Evolutionary conservation across 2,329 filamentous ascomycete genomes (phyloP).

Genomic region (Diaporthe ampelina): DNA sequence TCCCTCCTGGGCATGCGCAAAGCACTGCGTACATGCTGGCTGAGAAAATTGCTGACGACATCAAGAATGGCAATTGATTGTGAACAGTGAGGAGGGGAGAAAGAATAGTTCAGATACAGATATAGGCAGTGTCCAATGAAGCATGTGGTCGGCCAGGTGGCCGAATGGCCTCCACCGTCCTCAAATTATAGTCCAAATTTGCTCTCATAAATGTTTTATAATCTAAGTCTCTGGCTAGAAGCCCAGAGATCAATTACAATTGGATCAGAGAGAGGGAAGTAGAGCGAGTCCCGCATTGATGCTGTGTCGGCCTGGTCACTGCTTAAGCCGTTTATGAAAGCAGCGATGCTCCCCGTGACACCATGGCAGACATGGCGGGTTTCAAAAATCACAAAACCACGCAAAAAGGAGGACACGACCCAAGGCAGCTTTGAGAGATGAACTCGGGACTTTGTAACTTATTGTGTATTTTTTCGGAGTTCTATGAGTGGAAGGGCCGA

Average conservation of each 20-base stretch:
- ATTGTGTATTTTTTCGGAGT: too few relatives aligned
- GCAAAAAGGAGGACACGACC: too few relatives aligned
- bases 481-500: background rate
- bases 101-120: background rate
- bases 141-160: background rate
- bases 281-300: background rate
- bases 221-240: background rate
- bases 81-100: background rate
- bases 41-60: slow-evolving; percentile 55
- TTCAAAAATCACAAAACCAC: background rate
- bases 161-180: background rate
- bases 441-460: background rate
- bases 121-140: background rate
- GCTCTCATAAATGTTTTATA: background rate
- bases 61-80: slow-evolving; percentile 8
- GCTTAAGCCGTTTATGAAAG: too few relatives aligned
- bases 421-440: background rate
- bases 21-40: slow-evolving; percentile 65
- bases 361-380: background rate
- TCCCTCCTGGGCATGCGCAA: slow-evolving; percentile 61
- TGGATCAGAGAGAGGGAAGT: background rate
- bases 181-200: background rate
- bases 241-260: background rate
- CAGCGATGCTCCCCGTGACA: background rate
- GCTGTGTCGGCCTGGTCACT: too few relatives aligned